Conservation (phyloP, 805 yeast genomes). For the Priceomyces castillae region DNA sequence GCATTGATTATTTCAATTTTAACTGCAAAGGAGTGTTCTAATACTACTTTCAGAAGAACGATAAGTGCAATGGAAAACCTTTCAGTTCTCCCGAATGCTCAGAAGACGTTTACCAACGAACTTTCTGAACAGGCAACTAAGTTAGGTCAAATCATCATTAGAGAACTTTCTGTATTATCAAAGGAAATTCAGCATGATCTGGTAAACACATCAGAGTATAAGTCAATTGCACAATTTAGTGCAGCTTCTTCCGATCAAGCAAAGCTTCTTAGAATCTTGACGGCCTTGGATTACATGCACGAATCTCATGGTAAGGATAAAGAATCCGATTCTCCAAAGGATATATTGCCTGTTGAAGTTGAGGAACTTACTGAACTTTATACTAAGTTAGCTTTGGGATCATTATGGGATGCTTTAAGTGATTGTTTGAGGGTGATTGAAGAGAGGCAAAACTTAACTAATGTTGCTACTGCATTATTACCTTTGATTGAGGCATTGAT, state of each 20-base stretch:
- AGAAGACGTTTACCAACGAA: slow-evolving; percentile 62
- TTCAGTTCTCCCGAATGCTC: slow-evolving; percentile 58
- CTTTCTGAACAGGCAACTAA: slow-evolving; percentile 61
- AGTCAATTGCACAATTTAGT: slow-evolving; percentile 64
- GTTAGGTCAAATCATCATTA: slow-evolving; percentile 53
- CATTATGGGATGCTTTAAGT: slow-evolving; percentile 82
- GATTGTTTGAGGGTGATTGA: slow-evolving; percentile 65
- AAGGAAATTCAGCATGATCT: slow-evolving; percentile 39
- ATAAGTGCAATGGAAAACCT: slow-evolving; percentile 78
- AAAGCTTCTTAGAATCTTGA: slow-evolving; percentile 76
- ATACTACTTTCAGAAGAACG: slow-evolving; percentile 80
- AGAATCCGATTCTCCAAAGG: slow-evolving; percentile 2
- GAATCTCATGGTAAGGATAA: slow-evolving; percentile 35
- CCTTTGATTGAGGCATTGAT: slow-evolving; percentile 89
- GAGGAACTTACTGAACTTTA: slow-evolving; percentile 60
- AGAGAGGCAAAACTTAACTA: slow-evolving; percentile 45
- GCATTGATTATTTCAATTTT: slow-evolving; percentile 63
- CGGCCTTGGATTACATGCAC: slow-evolving; percentile 82
- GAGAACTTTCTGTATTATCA: slow-evolving; percentile 52
- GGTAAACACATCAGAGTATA: slow-evolving; percentile 46
- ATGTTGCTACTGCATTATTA: slow-evolving; percentile 71
- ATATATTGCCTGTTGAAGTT: slow-evolving; percentile 24
- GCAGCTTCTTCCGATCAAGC: slow-evolving; percentile 85
- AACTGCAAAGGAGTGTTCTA: slow-evolving; percentile 79
- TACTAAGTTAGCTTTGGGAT: slow-evolving; percentile 65